phyloP scores from a whole-genome alignment of 2,329 filamentous ascomycete species.

The Trichoderma atrobrunneum region DNA sequence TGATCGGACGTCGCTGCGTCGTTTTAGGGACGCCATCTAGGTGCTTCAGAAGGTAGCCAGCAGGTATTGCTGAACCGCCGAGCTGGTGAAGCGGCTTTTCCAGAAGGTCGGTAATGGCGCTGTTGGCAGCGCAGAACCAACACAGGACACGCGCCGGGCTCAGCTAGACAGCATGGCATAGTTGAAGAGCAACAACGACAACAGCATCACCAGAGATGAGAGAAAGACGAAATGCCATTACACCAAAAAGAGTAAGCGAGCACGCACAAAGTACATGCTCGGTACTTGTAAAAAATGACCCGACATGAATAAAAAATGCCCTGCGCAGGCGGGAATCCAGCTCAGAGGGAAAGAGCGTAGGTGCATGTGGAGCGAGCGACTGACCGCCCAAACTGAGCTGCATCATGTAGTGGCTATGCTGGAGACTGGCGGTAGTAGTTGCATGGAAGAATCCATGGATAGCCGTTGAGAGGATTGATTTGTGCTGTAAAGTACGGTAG shows the following conservation, averaged over 20 bases:
- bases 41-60: conserved; percentile 9
- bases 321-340: background rate
- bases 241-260: conserved; percentile 3
- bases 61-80: conserved; percentile 30
- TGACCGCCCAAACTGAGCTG: conserved; percentile 17
- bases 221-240: background rate
- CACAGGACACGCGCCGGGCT: background rate
- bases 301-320: background rate
- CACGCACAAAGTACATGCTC: conserved; percentile 10
- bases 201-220: background rate
- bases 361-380: conserved; percentile 13
- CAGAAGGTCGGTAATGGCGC: background rate
- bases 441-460: background rate
- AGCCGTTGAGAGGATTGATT: background rate
- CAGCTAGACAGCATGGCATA: background rate
- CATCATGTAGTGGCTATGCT: conserved; percentile 9
- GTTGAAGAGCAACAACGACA: background rate
- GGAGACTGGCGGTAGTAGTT: conserved; percentile 1
- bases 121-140: background rate
- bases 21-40: conserved; percentile 4
- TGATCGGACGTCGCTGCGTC: background rate
- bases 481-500: background rate
- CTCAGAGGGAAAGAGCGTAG: background rate
- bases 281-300: background rate
- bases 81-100: conserved; percentile 21